Base-by-base conservation (phyloP, 176 grass and related monocot genomes). In the Elymus sibiricus region DNA sequence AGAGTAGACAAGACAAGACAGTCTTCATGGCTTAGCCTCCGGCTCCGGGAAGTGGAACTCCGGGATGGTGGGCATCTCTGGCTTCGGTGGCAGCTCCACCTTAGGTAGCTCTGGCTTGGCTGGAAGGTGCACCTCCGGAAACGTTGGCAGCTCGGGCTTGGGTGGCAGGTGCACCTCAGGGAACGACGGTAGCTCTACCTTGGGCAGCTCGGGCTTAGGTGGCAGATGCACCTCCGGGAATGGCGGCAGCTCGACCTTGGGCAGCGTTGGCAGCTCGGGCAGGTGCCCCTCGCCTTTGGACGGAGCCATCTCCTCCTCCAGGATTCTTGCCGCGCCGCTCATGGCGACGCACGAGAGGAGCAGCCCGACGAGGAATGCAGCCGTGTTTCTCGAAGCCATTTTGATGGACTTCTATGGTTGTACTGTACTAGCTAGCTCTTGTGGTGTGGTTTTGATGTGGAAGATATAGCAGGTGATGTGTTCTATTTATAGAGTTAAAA, bases 11-110 rank as follows among this genome's bases (percentile, higher is more conserved):
- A 10, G 2, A 39, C 10, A 38, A 72, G 10, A 72, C 22, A 25
- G 12, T 79, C 34, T 13, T 89, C 88, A 90, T 74, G 79, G 87
- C 34, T 84, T 84, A 7, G 64, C 40, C 66, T 89, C 87, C 4
- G 82, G 70, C 60, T 70, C 10, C 1, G 68, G 42, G 6, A 81
- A 81, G 78, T 87, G 85, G n/a, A 37, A n/a, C 74, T 83, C 86
- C 0, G 60, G 60, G 4, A 65, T 8, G 39, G 25, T 44, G 16
- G 78, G 78, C 7, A 79, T 11, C 58, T 79, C 58, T 0, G 79
- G 74, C 80, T 79, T 71, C 2, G 49, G 29, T 0, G 70, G 79
- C 9, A 69, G 27, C 35, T 88, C 86, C 1, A 31, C 35, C 44
- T 87, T 63, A 0, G 67, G 85, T 9, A 74, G 0, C 7, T 51